phyloP scores from a whole-genome alignment of 768 basidiomycete genomes.

The Mrakia gelida region DNA sequence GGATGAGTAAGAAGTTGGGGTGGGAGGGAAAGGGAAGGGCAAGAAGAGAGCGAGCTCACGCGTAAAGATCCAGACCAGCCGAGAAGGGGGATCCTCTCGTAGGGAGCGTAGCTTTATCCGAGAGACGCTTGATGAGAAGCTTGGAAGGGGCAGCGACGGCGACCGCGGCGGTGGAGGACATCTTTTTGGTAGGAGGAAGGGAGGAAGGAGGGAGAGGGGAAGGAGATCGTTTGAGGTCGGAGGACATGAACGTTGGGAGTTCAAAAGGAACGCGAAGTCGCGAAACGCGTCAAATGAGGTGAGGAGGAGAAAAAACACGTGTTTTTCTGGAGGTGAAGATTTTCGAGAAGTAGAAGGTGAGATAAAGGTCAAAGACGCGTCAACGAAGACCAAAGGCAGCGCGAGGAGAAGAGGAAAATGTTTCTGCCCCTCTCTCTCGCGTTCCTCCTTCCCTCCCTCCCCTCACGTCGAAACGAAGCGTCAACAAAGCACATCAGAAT shows the following conservation, averaged over 20 bases:
- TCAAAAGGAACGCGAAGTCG: no score
- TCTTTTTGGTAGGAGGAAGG: background rate
- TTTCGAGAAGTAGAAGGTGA: no score
- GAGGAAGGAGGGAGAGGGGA: background rate
- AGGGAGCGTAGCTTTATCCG: slow-evolving; percentile 74
- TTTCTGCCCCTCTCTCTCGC: background rate
- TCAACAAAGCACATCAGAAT: background rate
- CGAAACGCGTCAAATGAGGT: background rate
- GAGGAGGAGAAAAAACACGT: background rate
- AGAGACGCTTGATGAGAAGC: slow-evolving; percentile 79
- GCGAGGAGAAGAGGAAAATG: background rate
- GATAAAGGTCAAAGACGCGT: background rate
- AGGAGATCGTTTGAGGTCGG: background rate
- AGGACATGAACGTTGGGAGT: background rate
- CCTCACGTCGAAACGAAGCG: background rate
- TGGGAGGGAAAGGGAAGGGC: background rate
- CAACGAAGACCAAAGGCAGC: background rate
- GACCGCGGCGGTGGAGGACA: background rate
- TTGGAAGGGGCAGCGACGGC: slow-evolving; percentile 9
- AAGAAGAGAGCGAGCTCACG: slow-evolving; percentile 51
- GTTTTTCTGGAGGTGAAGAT: background rate
- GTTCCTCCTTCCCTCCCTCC: background rate
- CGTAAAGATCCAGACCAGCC: slow-evolving; percentile 94
- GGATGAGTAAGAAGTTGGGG: background rate
- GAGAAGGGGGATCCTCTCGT: slow-evolving; percentile 79